Evolutionary conservation across 2,329 filamentous ascomycete species (phyloP), one percentile per base, ranked within the genome.

Genomic region (Ceratocystis alfenasii): DNA sequence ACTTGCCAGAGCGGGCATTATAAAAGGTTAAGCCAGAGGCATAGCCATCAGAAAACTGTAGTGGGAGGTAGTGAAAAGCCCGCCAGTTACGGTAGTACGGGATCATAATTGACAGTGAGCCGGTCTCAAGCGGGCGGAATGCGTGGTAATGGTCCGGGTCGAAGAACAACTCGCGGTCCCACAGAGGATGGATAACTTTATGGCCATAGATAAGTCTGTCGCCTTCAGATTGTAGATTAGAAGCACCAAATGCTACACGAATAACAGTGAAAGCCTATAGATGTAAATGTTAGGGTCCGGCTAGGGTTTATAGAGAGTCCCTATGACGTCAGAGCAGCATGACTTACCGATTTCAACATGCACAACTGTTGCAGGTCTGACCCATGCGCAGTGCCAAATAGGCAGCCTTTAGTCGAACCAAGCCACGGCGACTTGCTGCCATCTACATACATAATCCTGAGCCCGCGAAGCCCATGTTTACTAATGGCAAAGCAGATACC

Each of bases 51-150:
- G 63, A 2, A 22, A 65, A 67, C 28, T 65, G 62, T 15, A 67
- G 57, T 6, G 63, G 66, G 1, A 67, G 63, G 36, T 63, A 64
- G 57, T 65, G 62, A 3, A 67, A 67, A 28, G 60, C 36, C 36
- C 66, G 63, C 57, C 63, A 67, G 63, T 67, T 67, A 33, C 55
- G 45, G 36, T 67, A 67, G 57, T 67, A 67, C 5, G 66, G 66
- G 5, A 67, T 65, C 66, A 67, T 67, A n/a, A 67, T 60, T 30
- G 62, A 65, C 7, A 67, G 57, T 12, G 66, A 65, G 8, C 63
- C 63, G 33, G 50, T 59, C 25, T 63, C 63, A 12, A 67, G 44
- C 6, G 66, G 66, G 6, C 66, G 63, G 59, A 67, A 67, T 4
- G 46, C 45, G 25, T 67, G 66, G 30, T 64, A 57, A 25, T 67